Base-by-base conservation (phyloP, 352 stramenopile genomes). In the Globisporangium orthogonon region DNA sequence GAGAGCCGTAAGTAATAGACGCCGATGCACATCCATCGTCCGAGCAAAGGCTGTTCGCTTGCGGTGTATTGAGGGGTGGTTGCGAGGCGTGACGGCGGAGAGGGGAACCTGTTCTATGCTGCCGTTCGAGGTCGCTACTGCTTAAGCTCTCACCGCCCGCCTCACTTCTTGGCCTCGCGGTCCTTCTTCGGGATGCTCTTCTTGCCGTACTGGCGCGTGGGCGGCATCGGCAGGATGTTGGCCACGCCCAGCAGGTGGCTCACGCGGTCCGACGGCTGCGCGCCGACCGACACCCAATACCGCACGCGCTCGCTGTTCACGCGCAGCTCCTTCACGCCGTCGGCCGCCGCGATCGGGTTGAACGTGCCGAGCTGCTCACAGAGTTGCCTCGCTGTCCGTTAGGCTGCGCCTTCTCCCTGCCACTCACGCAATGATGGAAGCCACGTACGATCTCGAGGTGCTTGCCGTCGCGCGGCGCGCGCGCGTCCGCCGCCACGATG, bases 281-380 rank as follows among this genome's bases (percentile, higher is more conserved):
- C 85, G 58, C 85, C 85, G 40, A 95, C 85, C 39, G 83, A 93
- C 59, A 95, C 79, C 83, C 85, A 95, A 73, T 95, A 93, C 54
- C 76, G 78, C 46, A 95, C 78, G 56, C 85, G 81, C 61, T 93
- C 83, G 69, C 67, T 90, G 77, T 93, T 93, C 37, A 95, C 78
- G 59, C 83, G 85, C 54, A 95, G 70, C 61, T 95, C 83, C 70
- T 95, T 95, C 55, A 95, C 80, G 56, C 85, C 85, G 52, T 93
- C 83, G 46, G 63, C 74, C 46, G 80, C 85, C 14, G 85, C 85
- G 56, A 95, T 89, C 39, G 85, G 85, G 72, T 93, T 93, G 67
- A 88, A 93, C 70, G 85, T 95, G 61, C 85, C 85, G 44, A 95
- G 66, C 83, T 93, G 45, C 28, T 39, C 17, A 5, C 43, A 47